Percentiles rank a stretch among this genome's conserved stretches.
Evolutionary conservation across 2,329 filamentous ascomycete species (phyloP).

Genomic region (Aspergillus sp.): DNA sequence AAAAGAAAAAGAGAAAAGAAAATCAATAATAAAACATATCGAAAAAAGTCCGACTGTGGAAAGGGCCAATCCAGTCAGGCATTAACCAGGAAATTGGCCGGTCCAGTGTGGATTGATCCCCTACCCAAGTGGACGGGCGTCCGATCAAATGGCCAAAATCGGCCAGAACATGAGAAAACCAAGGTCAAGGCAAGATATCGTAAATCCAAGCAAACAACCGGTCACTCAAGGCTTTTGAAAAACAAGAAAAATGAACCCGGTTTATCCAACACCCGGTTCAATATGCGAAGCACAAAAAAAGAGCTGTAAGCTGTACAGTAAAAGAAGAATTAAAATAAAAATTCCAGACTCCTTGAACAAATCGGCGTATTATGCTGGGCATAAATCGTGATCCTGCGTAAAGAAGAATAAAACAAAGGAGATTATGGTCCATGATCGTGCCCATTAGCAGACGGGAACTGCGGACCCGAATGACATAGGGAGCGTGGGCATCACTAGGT

Average conservation of each 20-base stretch:
- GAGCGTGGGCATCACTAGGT: slow-evolving; percentile 14
- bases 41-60: not conserved
- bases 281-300: slow-evolving; percentile 3
- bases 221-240: too few relatives aligned
- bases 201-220: too few relatives aligned
- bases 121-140: too few relatives aligned
- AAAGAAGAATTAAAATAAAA: slow-evolving; percentile 4
- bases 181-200: too few relatives aligned
- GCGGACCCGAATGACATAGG: slow-evolving; percentile 1
- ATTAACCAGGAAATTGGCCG: not conserved
- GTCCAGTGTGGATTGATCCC: not conserved
- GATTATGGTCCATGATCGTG: not conserved
- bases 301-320: not conserved
- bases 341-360: slow-evolving; percentile 3
- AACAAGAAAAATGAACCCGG: too few relatives aligned
- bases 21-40: slow-evolving; percentile 2
- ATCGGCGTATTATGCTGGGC: slow-evolving; percentile 10
- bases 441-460: slow-evolving; percentile 1
- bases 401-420: slow-evolving; percentile 3
- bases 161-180: too few relatives aligned
- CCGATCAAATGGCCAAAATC: not conserved
- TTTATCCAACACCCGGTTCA: not conserved
- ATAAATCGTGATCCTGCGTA: slow-evolving; percentile 3
- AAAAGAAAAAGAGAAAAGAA: slow-evolving; percentile 3
- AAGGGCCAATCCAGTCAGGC: not conserved